Conservation (phyloP, 768 basidiomycete species). For the Paxillus rubicundulus region DNA sequence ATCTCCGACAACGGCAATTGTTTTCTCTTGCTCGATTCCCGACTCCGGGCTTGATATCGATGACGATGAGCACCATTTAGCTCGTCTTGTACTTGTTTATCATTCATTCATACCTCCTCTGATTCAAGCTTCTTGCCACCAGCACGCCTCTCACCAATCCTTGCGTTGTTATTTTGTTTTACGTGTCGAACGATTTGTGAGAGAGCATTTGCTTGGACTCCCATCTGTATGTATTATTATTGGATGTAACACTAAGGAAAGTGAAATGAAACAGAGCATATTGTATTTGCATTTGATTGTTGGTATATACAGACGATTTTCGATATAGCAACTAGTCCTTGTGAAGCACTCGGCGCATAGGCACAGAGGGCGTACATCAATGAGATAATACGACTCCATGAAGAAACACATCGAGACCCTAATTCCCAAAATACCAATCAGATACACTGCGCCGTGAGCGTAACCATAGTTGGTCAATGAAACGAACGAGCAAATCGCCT, state of each 20-base stretch:
- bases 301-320: neutral
- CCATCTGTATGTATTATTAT: constrained; percentile 8
- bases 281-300: neutral
- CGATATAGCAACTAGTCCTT: no score
- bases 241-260: constrained; percentile 2
- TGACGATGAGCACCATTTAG: neutral
- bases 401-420: no score
- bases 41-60: neutral
- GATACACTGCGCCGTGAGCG: no score
- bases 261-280: neutral
- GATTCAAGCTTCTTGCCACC: neutral
- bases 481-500: no score
- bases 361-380: no score
- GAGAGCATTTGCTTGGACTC: neutral
- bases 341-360: no score
- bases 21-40: neutral
- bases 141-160: neutral
- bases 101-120: neutral
- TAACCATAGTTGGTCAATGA: no score
- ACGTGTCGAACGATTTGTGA: neutral
- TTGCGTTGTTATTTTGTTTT: neutral
- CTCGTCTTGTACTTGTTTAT: constrained; percentile 1
- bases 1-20: neutral
- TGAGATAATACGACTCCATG: no score
- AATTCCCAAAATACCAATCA: no score